phyloP scores from a whole-genome alignment of 208 protist species.

The Porcisia deanei region DNA sequence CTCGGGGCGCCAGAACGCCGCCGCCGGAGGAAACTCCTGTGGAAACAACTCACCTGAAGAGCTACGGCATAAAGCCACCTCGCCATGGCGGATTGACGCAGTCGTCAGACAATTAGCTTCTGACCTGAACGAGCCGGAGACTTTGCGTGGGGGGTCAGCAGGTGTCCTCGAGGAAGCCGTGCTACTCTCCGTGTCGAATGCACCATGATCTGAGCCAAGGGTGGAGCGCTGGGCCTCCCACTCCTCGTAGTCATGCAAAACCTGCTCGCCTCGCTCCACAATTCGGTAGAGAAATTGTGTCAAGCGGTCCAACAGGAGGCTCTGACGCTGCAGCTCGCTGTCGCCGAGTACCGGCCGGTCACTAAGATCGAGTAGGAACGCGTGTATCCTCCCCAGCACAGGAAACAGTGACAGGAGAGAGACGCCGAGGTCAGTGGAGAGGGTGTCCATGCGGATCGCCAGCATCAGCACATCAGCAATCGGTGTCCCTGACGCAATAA shows the following conservation, averaged over 20 bases:
- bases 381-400: slow-evolving; percentile 54
- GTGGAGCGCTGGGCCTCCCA: slow-evolving; percentile 17
- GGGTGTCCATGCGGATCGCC: slow-evolving; percentile 63
- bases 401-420: slow-evolving; percentile 57
- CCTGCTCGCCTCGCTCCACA: slow-evolving; percentile 36
- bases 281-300: slow-evolving; percentile 29
- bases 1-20: neutral
- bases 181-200: neutral
- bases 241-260: slow-evolving; percentile 31
- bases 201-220: slow-evolving; percentile 8
- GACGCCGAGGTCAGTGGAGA: slow-evolving; percentile 56
- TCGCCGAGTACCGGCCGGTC: slow-evolving; percentile 19
- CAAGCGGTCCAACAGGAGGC: slow-evolving; percentile 36
- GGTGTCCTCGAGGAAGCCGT: slow-evolving; percentile 1
- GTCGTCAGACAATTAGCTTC: neutral
- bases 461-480: slow-evolving; percentile 55
- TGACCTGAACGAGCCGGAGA: neutral
- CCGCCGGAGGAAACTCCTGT: neutral
- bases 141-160: slow-evolving; percentile 7
- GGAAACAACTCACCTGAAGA: neutral
- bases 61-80: neutral
- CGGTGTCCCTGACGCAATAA: slow-evolving; percentile 42
- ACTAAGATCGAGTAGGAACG: slow-evolving; percentile 54
- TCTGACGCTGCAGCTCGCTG: slow-evolving; percentile 17
- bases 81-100: slow-evolving; percentile 5